Conservation (phyloP, 163 green algal species). For the Trebouxiophyceae sp. region DNA sequence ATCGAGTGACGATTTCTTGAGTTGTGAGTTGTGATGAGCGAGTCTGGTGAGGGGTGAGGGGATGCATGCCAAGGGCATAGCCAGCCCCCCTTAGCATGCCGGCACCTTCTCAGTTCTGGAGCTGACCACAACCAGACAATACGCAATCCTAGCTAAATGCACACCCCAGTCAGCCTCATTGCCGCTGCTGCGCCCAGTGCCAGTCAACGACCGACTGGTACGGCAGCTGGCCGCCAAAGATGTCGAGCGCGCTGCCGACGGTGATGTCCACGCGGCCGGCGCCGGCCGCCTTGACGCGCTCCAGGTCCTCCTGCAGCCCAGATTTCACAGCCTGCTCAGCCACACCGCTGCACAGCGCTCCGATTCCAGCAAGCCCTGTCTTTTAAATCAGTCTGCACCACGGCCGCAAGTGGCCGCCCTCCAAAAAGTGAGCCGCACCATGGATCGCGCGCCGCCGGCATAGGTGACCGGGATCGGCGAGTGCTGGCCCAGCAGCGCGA, state of each 20-base stretch:
- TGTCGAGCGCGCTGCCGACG: conserved; percentile 92
- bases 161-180: no score
- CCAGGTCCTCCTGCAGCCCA: conserved; percentile 77
- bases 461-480: conserved; percentile 93
- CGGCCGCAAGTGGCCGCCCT: no score
- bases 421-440: no score
- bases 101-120: not conserved
- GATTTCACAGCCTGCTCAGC: no score
- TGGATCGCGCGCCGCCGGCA: conserved; percentile 80
- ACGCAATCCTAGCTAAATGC: not conserved
- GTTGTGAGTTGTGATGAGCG: no score
- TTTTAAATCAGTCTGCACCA: no score
- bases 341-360: no score
- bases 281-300: conserved; percentile 70
- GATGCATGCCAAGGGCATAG: no score
- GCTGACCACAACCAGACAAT: not conserved
- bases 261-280: conserved; percentile 87
- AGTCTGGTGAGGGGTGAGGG: no score
- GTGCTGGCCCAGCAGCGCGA: conserved; percentile 62
- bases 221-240: conserved; percentile 88
- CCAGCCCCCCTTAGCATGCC: no score
- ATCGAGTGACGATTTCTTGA: no score
- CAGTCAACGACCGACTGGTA: conserved; percentile 89
- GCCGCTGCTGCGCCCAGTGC: conserved; percentile 46
- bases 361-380: no score